These are phyloP conservation scores for Claviceps digitariae DNA, from an alignment of 2,329 filamentous ascomycete genomes.

Conservation along the genomic window DNA sequence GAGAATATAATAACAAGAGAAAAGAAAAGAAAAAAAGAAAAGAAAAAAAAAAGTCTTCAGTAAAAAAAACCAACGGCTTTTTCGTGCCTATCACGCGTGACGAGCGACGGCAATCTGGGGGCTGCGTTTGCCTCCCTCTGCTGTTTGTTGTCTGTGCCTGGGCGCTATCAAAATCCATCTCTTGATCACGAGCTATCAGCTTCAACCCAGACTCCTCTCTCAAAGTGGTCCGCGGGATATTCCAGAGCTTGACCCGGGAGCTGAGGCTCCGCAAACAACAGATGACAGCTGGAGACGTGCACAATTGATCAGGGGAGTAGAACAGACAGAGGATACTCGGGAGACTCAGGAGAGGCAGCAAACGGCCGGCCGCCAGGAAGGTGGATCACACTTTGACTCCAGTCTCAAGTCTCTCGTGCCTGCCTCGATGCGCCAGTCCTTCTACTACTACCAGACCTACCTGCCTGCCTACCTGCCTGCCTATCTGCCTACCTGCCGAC, in stretches of 20 bases:
- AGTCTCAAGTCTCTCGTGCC: too few relatives aligned
- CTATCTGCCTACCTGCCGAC: too few relatives aligned
- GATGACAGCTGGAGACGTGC: not conserved
- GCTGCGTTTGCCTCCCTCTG: not conserved
- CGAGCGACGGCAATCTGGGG: not conserved
- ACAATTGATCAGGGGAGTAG: not conserved
- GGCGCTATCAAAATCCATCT: not conserved
- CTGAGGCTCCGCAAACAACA: slow-evolving; percentile 2
- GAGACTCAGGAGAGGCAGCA: too few relatives aligned
- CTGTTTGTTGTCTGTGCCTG: not conserved
- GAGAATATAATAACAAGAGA: too few relatives aligned
- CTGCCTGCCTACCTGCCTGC: too few relatives aligned
- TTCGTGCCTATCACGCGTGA: not conserved
- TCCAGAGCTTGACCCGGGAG: not conserved
- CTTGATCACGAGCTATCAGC: not conserved
- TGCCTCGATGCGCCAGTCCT: not conserved
- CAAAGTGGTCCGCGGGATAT: too few relatives aligned
- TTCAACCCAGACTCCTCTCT: not conserved
- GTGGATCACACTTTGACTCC: not conserved
- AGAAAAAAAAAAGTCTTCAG: too few relatives aligned
- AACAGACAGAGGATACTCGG: slow-evolving; percentile 1
- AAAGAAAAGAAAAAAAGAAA: not conserved
- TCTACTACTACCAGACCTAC: too few relatives aligned
- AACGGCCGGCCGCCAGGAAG: not conserved
- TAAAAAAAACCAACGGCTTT: not conserved